Evolutionary conservation across 306 rosid species (phyloP), one percentile per base, ranked within the genome.

Genomic region (Cercis canadensis): DNA sequence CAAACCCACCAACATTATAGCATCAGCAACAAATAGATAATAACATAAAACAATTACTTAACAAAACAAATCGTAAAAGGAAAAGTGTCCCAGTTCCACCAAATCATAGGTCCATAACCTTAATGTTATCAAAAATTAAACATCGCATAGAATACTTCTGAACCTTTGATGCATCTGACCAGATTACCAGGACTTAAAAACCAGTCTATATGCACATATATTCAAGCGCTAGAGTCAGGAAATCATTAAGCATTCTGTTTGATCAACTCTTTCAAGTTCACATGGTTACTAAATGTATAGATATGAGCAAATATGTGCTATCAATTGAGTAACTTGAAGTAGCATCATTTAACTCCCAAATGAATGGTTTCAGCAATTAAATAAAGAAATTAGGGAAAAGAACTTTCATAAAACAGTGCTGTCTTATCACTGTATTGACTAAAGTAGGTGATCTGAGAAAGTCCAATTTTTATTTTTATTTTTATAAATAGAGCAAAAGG

Each of bases 1-100:
- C 70, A 85, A 66, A 80, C 77, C 75, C 74, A 81, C 56, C 67
- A 74, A 37, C 44, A 61, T 49, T 64, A 73, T 45, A 29, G 57
- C 40, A 79, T 62, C 76, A 75, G 51, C 62, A 69, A 81, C 70
- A 63, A 58, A 58, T 59, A 37, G 18, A 51, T 65, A 52, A 24
- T 11, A 61, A 15, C 18, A 53, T 70, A 50, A 41, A 62, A 66
- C 51, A 74, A 39, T 14, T 58, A 29, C 10, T 31, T 44, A 47
- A n/a, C n/a, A 49, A 66, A 49, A 17, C 54, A 32, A 63, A 69
- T 49, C 64, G 50, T 7, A 40, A 51, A 29, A 32, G 6, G 37
- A 39, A 39, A 37, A 43, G 67, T 32, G 44, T 32, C 49, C 11
- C 14, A 59, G 58, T 41, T 51, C n/a, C 41, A 33, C 65, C 53